Percentiles rank a stretch among this genome's conserved stretches.
Evolutionary conservation across 2,329 filamentous ascomycete species (phyloP).

Genomic region (Grosmannia penicillata): DNA sequence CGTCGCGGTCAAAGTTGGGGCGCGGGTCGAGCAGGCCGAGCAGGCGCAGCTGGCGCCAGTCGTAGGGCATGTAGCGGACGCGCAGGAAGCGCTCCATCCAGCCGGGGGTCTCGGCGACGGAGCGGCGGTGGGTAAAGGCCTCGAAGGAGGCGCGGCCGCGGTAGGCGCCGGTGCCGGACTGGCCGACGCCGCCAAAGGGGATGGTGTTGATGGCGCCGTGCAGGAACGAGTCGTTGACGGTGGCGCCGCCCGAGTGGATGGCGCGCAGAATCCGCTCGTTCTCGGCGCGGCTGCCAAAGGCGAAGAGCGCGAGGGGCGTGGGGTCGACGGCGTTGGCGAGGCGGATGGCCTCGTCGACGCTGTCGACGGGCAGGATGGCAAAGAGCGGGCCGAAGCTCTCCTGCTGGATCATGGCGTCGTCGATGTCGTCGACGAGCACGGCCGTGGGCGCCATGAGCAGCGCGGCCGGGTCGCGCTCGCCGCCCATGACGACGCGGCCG

Average conservation of each 20-base stretch:
- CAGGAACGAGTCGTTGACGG: constrained; percentile 38
- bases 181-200: constrained; percentile 71
- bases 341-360: constrained; percentile 72
- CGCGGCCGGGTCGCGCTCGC: constrained; percentile 62
- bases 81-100: constrained; percentile 56
- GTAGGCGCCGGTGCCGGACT: constrained; percentile 63
- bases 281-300: constrained; percentile 71
- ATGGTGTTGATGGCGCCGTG: constrained; percentile 50
- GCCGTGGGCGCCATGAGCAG: constrained; percentile 85
- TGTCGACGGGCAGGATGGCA: constrained; percentile 61
- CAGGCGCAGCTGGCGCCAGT: constrained; percentile 26
- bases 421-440: constrained; percentile 61
- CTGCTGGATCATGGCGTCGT: constrained; percentile 65
- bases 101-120: constrained; percentile 43
- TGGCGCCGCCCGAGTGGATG: constrained; percentile 54
- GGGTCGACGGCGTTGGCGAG: constrained; percentile 68
- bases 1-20: constrained; percentile 49
- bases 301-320: constrained; percentile 71
- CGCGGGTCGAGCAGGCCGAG: constrained; percentile 28
- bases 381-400: constrained; percentile 94
- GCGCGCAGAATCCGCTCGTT: constrained; percentile 51
- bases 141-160: constrained; percentile 63
- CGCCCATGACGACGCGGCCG: constrained; percentile 79
- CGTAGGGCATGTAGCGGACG: constrained; percentile 54
- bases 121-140: constrained; percentile 43